Evolutionary conservation across 345 rosid species (phyloP), one percentile per base, ranked within the genome.

Genomic region (Carallia pectinifolia): DNA sequence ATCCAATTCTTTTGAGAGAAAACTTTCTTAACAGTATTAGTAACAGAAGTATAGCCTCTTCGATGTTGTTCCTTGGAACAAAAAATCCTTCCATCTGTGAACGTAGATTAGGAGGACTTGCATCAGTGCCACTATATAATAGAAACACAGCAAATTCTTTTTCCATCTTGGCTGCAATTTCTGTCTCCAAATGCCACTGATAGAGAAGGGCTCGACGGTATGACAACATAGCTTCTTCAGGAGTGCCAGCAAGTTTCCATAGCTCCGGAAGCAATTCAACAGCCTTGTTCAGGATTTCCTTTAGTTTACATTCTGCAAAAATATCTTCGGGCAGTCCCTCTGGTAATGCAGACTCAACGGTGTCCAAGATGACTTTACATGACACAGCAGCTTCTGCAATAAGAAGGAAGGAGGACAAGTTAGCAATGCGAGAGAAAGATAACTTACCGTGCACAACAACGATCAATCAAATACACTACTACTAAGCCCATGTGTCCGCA

Each of bases 211-310:
- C 97, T 61, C 83, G 60, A 53, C 96, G 81, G 69, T 86, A 91
- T 4, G 96, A 85, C 79, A 89, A 72, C 50, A 86, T 78, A 70
- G 88, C 81, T 73, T 91, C 97, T 37, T 72, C 77, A 0, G 88
- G 83, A 54, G 76, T 71, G 69, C 87, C 89, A 58, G 87, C 87
- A 63, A 81, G 89, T 71, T 85, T 88, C 89, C 93, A 89, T 62
- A 91, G 68, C 72, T 91, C 88, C n/a, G 97, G 97, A 78, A 91
- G 97, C 80, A 91, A 79, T 74, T 89, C 93, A 0, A 91, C 91
- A 0, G 97, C 87, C 77, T 83, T 89, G 36, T 52, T 79, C 36
- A 91, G 63, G 44, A 88, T 88, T 79, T 91, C 97, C 79, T 80
- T 91, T 72, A 91, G 74, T 82, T 91, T 89, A 62, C 82, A 75